These are phyloP conservation scores for Arthrobotrys conoides DNA, from an alignment of 2,329 filamentous ascomycete species.

Conservation along the genomic window DNA sequence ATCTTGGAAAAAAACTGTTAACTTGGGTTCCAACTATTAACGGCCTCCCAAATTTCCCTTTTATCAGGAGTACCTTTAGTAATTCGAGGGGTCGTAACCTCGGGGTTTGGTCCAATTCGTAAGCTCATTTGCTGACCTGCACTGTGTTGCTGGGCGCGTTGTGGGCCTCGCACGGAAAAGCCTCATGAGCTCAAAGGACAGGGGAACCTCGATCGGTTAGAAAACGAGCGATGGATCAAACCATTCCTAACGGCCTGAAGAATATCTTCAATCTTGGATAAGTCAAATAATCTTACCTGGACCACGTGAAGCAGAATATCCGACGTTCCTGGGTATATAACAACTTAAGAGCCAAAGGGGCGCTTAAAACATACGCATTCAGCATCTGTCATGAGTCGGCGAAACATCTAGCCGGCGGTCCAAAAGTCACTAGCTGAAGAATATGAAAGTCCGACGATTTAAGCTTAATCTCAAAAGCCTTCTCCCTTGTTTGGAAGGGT, in stretches of 20 bases:
- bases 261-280: no score
- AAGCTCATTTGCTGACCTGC: no score
- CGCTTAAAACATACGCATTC: conserved; percentile 20
- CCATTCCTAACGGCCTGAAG: no score
- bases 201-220: no score
- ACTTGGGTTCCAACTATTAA: no score
- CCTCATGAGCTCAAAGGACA: no score
- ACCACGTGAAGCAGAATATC: neutral
- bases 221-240: no score
- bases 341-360: neutral
- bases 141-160: neutral
- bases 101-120: no score
- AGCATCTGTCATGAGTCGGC: conserved; percentile 3
- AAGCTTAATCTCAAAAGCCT: neutral
- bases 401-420: conserved; percentile 23
- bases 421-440: neutral
- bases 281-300: neutral
- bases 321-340: neutral
- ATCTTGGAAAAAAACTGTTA: no score
- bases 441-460: conserved; percentile 9
- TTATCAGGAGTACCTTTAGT: no score
- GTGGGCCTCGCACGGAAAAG: neutral
- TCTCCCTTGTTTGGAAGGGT: neutral
- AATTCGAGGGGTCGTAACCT: no score
- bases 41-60: no score